Evolutionary conservation across 2,329 filamentous ascomycete genomes (phyloP), one percentile per base, ranked within the genome.

Genomic region (Tympanopsis confertula): DNA sequence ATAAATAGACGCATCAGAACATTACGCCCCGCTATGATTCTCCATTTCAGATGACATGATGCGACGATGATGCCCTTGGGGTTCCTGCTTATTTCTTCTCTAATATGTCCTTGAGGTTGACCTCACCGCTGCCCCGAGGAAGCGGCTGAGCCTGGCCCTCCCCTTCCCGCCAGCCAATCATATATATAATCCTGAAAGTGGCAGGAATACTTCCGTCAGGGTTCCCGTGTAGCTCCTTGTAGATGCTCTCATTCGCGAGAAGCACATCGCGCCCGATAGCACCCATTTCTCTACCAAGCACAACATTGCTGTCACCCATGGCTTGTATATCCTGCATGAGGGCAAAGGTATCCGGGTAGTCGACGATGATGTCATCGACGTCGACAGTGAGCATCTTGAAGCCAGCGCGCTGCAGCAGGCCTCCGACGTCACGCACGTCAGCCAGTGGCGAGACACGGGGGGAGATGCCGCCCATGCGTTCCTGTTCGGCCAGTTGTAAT

Each of bases 351-450:
- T 89, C 78, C 0, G 91, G 91, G 53, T 87, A 98, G 56, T 94
- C 87, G 20, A 98, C 86, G 19, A 96, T 77, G 37, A 98, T 93
- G 59, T 98, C 91, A 59, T 98, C 93, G 13, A 98, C 81, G 51
- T 98, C 91, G 1, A 98, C 87, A 0, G 93, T 98, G 49, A 96
- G 68, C 66, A 98, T 82, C 58, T 88, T 93, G 66, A 96, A 98
- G 14, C 88, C 87, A 1, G 89, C 85, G 44, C 81, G 79, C 47
- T 85, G 83, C 44, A 98, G 63, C 38, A 98, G 63, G 2, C 87
- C 88, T 2, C 91, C 91, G 1, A 96, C 74, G 53, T 98, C 93
- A 14, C 84, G 73, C 7, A 95, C 86, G 57, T 98, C 88, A 1
- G 89, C 91, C 15, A 98, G 61, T 3, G 91, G 91, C 3, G 86